Evolutionary conservation across 371 early-diverging fungal species (phyloP).

Genomic region (Neoconidiobolus thromboides): DNA sequence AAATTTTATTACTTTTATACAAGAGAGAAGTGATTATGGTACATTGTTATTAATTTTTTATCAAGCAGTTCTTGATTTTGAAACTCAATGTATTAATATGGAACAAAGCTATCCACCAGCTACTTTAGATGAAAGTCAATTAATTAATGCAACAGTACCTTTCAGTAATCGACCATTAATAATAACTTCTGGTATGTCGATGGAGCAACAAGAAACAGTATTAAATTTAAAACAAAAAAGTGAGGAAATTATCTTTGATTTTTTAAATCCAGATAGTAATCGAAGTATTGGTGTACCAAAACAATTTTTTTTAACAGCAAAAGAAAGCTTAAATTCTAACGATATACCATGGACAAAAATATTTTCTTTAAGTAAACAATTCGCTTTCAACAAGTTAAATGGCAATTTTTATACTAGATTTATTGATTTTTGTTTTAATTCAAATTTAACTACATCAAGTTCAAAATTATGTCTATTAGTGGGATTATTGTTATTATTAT

Average conservation of each 20-base stretch:
- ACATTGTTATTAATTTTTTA: neutral
- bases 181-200: too few relatives aligned
- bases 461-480: neutral
- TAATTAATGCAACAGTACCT: too few relatives aligned
- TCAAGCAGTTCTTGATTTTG: neutral
- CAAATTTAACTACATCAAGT: neutral
- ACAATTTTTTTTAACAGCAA: neutral
- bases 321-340: neutral
- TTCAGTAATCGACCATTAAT: too few relatives aligned
- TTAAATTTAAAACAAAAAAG: too few relatives aligned
- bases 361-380: neutral
- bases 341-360: neutral
- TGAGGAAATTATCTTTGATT: neutral
- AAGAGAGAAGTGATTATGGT: neutral
- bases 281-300: neutral
- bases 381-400: neutral
- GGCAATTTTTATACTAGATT: neutral
- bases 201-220: too few relatives aligned
- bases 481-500: neutral
- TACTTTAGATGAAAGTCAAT: too few relatives aligned
- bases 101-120: neutral
- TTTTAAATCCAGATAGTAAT: neutral
- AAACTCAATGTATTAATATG: neutral
- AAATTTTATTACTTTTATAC: neutral
- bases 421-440: neutral